These are phyloP conservation scores for Grosmannia penicillata DNA, from an alignment of 2,329 filamentous ascomycete species.

Conservation along the genomic window DNA sequence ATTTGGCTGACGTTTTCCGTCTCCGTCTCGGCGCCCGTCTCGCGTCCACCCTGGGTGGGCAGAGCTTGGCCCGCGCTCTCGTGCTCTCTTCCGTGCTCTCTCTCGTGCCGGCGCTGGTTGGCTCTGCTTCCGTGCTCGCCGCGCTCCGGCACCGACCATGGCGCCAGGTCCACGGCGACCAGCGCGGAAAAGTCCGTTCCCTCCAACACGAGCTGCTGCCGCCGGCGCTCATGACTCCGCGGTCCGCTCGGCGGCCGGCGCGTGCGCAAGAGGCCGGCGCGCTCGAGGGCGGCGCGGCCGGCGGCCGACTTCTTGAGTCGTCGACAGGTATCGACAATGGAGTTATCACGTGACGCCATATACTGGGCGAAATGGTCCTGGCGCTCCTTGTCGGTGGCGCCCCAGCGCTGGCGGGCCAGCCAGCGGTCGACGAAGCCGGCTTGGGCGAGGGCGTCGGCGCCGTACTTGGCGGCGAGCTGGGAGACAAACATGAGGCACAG, in stretches of 20 bases:
- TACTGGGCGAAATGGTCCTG: conserved; percentile 39
- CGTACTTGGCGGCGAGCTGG: conserved; percentile 45
- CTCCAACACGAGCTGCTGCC: no score
- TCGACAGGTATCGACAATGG: conserved; percentile 35
- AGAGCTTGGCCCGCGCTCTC: background rate
- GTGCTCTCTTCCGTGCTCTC: background rate
- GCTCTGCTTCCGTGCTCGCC: conserved; percentile 14
- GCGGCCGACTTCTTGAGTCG: conserved; percentile 31
- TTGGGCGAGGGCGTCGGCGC: conserved; percentile 40
- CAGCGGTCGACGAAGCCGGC: conserved; percentile 56
- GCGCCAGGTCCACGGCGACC: no score
- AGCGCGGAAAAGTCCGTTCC: no score
- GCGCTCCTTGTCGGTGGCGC: conserved; percentile 35
- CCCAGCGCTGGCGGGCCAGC: conserved; percentile 62
- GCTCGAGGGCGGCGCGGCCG: conserved; percentile 37
- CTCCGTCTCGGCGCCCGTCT: no score
- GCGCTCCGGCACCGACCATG: conserved; percentile 8
- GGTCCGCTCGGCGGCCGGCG: conserved; percentile 8
- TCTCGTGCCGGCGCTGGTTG: conserved; percentile 13
- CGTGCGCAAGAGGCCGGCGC: conserved; percentile 29
- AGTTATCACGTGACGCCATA: conserved; percentile 33
- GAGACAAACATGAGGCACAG: conserved; percentile 42
- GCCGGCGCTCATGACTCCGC: no score
- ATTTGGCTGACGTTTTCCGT: no score
- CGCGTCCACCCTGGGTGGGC: no score